phyloP scores from a whole-genome alignment of 2,329 filamentous ascomycete genomes.

The Cercospora citrullina region DNA sequence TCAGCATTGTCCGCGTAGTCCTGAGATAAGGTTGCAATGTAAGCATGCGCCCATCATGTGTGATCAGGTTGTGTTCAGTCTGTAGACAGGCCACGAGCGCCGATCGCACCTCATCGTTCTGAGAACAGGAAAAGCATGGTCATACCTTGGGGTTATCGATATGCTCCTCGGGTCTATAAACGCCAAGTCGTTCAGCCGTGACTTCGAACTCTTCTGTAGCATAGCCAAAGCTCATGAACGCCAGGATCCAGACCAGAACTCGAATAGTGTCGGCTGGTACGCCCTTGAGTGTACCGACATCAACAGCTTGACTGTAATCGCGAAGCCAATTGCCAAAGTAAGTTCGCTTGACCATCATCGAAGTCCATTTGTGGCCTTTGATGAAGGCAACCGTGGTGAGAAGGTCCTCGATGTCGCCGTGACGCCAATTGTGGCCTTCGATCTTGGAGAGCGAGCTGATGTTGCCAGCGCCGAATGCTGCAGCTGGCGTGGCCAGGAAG shows the following conservation, averaged over 20 bases:
- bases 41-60: not conserved
- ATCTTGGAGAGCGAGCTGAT: constrained; percentile 46
- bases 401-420: constrained; percentile 56
- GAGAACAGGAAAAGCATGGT: not conserved
- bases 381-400: constrained; percentile 48
- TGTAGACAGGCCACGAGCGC: not conserved
- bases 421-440: constrained; percentile 54
- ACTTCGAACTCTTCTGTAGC: constrained; percentile 59
- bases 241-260: constrained; percentile 56
- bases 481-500: constrained; percentile 34
- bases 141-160: constrained; percentile 49
- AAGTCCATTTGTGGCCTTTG: constrained; percentile 51
- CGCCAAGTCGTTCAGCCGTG: constrained; percentile 53
- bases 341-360: constrained; percentile 57
- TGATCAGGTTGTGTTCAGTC: not conserved
- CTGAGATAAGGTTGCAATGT: constrained; percentile 12
- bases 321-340: constrained; percentile 49
- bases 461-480: constrained; percentile 52
- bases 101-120: not conserved
- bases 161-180: constrained; percentile 55
- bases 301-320: constrained; percentile 57
- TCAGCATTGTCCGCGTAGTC: constrained; percentile 81
- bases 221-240: constrained; percentile 59
- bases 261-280: constrained; percentile 57
- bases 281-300: constrained; percentile 55